phyloP scores from a whole-genome alignment of 2,329 filamentous ascomycete genomes.

The Xylariaceae sp. region DNA sequence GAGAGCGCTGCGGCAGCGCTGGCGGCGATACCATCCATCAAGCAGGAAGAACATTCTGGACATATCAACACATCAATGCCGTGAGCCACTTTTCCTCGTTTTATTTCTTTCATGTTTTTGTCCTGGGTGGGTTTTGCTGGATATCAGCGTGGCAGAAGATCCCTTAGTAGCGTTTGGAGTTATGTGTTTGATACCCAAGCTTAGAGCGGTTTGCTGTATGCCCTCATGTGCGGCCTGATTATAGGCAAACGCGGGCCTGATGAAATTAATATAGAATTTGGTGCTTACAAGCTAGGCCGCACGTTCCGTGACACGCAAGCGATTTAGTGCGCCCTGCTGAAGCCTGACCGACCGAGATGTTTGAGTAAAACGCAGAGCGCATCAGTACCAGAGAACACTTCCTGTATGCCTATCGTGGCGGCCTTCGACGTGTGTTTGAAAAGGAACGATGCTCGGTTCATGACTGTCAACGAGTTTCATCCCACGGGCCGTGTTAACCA shows the following conservation, averaged over 20 bases:
- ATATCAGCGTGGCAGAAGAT: neutral
- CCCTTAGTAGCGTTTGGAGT: conserved; percentile 6
- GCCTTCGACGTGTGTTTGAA: neutral
- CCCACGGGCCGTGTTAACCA: neutral
- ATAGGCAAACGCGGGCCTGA: conserved; percentile 11
- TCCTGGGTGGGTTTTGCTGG: neutral
- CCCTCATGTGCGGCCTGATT: conserved; percentile 4
- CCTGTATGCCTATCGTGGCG: neutral
- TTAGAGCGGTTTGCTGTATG: conserved; percentile 14
- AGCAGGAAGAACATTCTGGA: conserved; percentile 15
- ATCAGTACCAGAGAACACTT: conserved; percentile 4
- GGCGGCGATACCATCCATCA: conserved; percentile 11
- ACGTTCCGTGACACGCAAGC: conserved; percentile 18
- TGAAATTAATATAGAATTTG: conserved; percentile 8
- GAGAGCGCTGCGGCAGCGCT: conserved; percentile 18
- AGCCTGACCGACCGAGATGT: conserved; percentile 2
- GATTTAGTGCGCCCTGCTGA: conserved; percentile 11
- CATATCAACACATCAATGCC: neutral
- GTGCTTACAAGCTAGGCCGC: neutral
- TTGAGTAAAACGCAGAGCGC: conserved; percentile 1
- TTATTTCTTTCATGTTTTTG: neutral
- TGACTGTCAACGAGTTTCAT: neutral
- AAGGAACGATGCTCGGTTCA: neutral
- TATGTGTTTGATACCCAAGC: conserved; percentile 18
- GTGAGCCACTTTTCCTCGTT: conserved; percentile 1